These are phyloP conservation scores for Hypholoma fasciculare DNA, from an alignment of 768 basidiomycete genomes.

Conservation along the genomic window DNA sequence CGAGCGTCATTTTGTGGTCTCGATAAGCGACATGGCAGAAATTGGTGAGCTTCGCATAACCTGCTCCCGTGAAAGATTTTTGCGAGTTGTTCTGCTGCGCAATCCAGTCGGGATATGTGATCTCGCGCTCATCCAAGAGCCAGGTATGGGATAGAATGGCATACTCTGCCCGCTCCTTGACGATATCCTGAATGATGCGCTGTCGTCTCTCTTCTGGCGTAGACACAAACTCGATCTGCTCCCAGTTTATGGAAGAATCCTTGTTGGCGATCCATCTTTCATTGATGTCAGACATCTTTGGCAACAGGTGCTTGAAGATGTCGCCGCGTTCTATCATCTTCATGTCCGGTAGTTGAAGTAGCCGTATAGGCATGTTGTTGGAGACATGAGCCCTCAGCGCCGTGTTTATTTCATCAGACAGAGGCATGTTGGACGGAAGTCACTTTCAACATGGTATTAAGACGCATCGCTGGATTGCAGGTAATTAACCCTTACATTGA, in stretches of 20 bases:
- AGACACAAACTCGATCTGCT: constrained; percentile 1
- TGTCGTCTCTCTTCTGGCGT: background rate
- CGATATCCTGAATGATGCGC: background rate
- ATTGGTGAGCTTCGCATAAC: constrained; percentile 9
- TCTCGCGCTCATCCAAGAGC: constrained; percentile 9
- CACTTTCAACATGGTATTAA: no score
- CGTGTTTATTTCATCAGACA: background rate
- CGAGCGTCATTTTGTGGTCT: constrained; percentile 7
- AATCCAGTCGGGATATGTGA: constrained; percentile 5
- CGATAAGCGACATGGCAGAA: constrained; percentile 4
- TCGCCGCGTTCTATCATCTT: constrained; percentile 4
- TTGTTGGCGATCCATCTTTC: constrained; percentile 2
- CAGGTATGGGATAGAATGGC: constrained; percentile 16
- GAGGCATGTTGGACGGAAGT: background rate
- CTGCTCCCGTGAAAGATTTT: background rate
- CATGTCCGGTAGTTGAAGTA: constrained; percentile 3
- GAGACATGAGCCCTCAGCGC: constrained; percentile 3
- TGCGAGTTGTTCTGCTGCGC: background rate
- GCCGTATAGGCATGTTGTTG: constrained; percentile 8
- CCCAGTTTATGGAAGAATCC: background rate
- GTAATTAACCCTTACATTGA: no score
- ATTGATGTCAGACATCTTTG: constrained; percentile 2
- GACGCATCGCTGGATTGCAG: no score
- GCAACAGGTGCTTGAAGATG: background rate
- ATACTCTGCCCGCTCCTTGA: constrained; percentile 8